Base-by-base conservation (phyloP, 2,329 filamentous ascomycete genomes). In the Diaporthe citri region DNA sequence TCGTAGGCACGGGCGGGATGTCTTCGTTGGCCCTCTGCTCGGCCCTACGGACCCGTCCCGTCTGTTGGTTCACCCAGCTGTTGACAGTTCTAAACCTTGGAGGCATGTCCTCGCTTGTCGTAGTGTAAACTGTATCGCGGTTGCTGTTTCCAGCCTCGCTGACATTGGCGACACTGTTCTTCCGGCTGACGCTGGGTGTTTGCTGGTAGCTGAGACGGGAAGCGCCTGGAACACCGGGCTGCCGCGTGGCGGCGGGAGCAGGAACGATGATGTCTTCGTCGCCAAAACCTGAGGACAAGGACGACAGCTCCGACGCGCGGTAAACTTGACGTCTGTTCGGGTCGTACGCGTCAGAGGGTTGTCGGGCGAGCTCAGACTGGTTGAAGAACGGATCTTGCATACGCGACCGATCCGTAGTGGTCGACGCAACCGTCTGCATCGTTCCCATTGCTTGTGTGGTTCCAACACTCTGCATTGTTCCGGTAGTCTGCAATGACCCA, bases 51-150 rank as follows among this genome's bases (percentile, higher is more conserved):
- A 91, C 81, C 3, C 90, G 86, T 3, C 87, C 88, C 12, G 88
- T 88, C 81, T 93, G 91, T 79, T 93, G 90, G 77, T 88, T 88
- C 2, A 93, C 91, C 92, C 92, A 93, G 41, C 90, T 92, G 73
- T 85, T 87, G 73, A 93, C 85, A 9, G 86, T 88, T 48, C 90
- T 87, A 80, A 92, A 93, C 6, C 88, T 87, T 20, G 89, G 85
- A 7, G 89, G 87, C 59, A 83, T 81, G 76, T 92, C 90, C 46
- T 91, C 87, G 69, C 88, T 90, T 5, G 86, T 84, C 69, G 86
- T 83, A 0, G 89, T 90, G 78, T 87, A 90, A 3, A 88, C 81
- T 0, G 89, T 90, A 59, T 90, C 88, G 41, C 89, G 84, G 46
- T 82, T 79, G 66, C 79, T 79, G 41, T 66, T 77, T 41, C 34